Conservation (phyloP, 1,284 basidiomycete species). For the Fistulinella staudtii region DNA sequence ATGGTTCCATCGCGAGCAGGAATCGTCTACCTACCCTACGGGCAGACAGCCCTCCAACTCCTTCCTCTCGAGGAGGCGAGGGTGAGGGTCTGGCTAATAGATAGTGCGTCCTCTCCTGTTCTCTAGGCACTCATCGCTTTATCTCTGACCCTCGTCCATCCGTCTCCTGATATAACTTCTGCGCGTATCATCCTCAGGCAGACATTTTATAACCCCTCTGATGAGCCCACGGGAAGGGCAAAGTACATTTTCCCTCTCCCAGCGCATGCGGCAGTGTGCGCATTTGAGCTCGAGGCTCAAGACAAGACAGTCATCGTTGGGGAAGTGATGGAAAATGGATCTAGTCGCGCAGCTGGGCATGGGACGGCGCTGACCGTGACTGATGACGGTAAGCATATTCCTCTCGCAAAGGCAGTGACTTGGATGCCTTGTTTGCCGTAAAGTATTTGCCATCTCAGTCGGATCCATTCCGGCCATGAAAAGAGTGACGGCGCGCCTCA, state of each 20-base stretch:
- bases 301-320: slow-evolving; percentile 44
- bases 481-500: slow-evolving; percentile 39
- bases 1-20: slow-evolving; percentile 30
- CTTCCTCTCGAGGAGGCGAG: slow-evolving; percentile 43
- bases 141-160: not conserved
- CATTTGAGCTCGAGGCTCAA: slow-evolving; percentile 42
- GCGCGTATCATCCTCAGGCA: slow-evolving; percentile 50
- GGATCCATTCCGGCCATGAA: slow-evolving; percentile 45
- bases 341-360: slow-evolving; percentile 38
- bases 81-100: slow-evolving; percentile 40
- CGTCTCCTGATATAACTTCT: slow-evolving; percentile 36
- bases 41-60: slow-evolving; percentile 26
- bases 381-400: slow-evolving; percentile 47
- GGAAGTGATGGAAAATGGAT: slow-evolving; percentile 46
- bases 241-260: slow-evolving; percentile 62
- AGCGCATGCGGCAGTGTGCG: slow-evolving; percentile 47
- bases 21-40: slow-evolving; percentile 35
- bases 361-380: slow-evolving; percentile 48
- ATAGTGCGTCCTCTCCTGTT: slow-evolving; percentile 35
- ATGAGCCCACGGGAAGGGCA: slow-evolving; percentile 38
- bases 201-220: slow-evolving; percentile 40
- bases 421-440: not conserved
- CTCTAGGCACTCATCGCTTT: slow-evolving; percentile 2
- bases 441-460: slow-evolving; percentile 57
- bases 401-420: not conserved